A percentile compares a stretch with the other conserved stretches of the same genome.
These are phyloP conservation scores for Echium plantagineum DNA, from an alignment of 257 asterid genomes.

Conservation along the genomic window DNA sequence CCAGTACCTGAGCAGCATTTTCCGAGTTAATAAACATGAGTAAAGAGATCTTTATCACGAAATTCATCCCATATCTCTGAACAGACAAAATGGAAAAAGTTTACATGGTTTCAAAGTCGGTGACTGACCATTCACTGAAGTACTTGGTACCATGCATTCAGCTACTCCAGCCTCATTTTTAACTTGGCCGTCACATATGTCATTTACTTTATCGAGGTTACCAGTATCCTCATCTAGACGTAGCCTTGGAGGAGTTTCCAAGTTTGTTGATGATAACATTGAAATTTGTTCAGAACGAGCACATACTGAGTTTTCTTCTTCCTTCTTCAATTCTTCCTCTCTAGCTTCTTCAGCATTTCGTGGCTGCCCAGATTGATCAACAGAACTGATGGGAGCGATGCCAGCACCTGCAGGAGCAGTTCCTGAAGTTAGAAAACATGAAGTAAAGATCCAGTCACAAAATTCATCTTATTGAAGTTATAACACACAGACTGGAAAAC, in stretches of 20 bases:
- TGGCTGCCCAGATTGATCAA: neutral
- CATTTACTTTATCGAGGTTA: no score
- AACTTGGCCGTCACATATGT: no score
- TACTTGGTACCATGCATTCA: no score
- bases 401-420: slow-evolving; percentile 14
- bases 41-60: no score
- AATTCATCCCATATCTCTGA: no score
- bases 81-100: neutral
- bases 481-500: neutral
- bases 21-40: no score
- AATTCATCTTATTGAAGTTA: no score
- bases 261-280: neutral
- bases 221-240: no score
- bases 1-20: no score
- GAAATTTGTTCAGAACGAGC: no score
- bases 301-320: neutral
- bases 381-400: slow-evolving; percentile 9
- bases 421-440: neutral
- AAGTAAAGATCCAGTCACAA: neutral
- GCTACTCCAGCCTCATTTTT: no score
- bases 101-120: neutral
- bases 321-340: neutral
- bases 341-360: neutral
- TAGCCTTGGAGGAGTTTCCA: neutral
- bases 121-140: no score